Evolutionary conservation across 441 rosid genomes (phyloP).

Genomic region (Eutrema salsugineum): DNA sequence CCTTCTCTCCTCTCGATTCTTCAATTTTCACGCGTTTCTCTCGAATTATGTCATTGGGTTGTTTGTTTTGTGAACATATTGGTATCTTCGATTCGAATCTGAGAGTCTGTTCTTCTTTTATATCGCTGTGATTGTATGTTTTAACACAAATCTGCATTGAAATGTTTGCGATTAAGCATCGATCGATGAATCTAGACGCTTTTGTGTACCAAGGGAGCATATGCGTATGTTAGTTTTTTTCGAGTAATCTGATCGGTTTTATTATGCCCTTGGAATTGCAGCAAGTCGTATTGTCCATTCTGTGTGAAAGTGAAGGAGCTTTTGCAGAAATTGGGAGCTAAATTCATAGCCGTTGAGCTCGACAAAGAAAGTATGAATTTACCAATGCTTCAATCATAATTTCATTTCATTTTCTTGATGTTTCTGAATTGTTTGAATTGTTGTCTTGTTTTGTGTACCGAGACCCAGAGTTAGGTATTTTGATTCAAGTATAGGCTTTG

Average conservation of each 20-base stretch:
- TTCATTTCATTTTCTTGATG: not conserved
- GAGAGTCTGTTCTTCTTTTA: not conserved
- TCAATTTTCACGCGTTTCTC: not conserved
- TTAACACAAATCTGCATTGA: not conserved
- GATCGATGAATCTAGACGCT: constrained; percentile 3
- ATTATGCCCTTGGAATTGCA: constrained; percentile 27
- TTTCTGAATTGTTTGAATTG: no score
- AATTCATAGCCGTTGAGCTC: constrained; percentile 57
- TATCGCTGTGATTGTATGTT: not conserved
- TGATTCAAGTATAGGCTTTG: not conserved
- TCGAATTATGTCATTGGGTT: not conserved
- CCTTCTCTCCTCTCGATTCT: not conserved
- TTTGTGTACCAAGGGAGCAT: not conserved
- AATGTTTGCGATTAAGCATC: not conserved
- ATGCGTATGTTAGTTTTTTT: not conserved
- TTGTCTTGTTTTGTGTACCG: not conserved
- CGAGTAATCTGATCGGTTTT: not conserved
- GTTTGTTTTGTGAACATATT: not conserved
- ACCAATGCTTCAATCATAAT: not conserved
- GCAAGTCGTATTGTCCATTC: constrained; percentile 75
- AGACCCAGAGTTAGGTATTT: not conserved
- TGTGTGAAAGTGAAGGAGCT: constrained; percentile 70
- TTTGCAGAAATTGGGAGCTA: constrained; percentile 52
- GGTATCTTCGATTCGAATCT: not conserved
- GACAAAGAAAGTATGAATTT: constrained; percentile 53